phyloP scores from a whole-genome alignment of 257 asterid genomes.

The Capsicum baccatum region DNA sequence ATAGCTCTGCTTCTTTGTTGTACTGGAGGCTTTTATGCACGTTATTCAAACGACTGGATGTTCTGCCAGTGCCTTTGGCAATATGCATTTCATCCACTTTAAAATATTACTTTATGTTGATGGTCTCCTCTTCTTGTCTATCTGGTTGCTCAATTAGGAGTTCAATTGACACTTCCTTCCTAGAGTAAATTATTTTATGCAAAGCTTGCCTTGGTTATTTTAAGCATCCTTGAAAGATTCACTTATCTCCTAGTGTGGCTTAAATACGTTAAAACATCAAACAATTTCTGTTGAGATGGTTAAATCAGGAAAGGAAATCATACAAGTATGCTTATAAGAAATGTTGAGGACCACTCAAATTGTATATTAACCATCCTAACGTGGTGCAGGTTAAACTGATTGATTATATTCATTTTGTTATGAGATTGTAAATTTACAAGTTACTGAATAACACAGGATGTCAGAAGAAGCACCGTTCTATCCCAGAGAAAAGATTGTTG shows the following conservation, averaged over 20 bases:
- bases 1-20: constrained; percentile 18
- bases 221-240: constrained; percentile 1
- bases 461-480: constrained; percentile 39
- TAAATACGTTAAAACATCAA: not conserved
- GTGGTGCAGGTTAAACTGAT: not conserved
- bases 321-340: not conserved
- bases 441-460: constrained; percentile 34
- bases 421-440: constrained; percentile 13
- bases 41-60: constrained; percentile 1
- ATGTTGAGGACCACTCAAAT: not conserved
- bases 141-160: not conserved
- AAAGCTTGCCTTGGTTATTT: constrained; percentile 13
- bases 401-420: not conserved
- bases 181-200: not conserved
- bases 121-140: not conserved
- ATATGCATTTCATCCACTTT: not conserved
- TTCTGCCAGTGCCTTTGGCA: not conserved
- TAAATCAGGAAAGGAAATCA: not conserved
- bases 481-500: constrained; percentile 36
- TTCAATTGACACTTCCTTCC: not conserved
- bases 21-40: not conserved
- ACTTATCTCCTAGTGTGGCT: not conserved
- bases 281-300: not conserved
- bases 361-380: not conserved
- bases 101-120: not conserved